These are phyloP conservation scores for Candida piceae DNA, from an alignment of 805 yeast species.

Conservation along the genomic window DNA sequence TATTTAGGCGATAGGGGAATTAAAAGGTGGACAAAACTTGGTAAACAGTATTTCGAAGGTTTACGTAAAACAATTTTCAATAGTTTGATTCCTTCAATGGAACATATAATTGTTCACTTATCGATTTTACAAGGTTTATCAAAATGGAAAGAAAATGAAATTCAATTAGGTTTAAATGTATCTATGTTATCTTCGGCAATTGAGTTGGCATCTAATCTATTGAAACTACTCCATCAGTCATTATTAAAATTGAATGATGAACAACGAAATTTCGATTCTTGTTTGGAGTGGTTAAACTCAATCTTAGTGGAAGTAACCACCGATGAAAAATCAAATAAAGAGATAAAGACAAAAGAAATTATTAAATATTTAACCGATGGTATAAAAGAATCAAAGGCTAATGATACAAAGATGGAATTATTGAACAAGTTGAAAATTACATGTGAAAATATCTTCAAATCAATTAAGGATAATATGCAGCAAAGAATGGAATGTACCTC, in stretches of 20 bases:
- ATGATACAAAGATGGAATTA: slow-evolving; percentile 3
- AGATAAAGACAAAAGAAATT: slow-evolving; percentile 24
- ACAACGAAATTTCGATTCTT: slow-evolving; percentile 40
- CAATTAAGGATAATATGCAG: slow-evolving; percentile 20
- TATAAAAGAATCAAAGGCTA: slow-evolving; percentile 6
- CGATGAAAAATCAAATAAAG: slow-evolving; percentile 27
- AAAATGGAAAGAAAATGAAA: slow-evolving; percentile 31
- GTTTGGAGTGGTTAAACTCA: slow-evolving; percentile 39
- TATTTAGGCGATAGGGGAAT: slow-evolving; percentile 64
- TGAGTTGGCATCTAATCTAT: slow-evolving; percentile 17
- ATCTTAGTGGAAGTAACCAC: slow-evolving; percentile 35
- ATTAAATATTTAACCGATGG: slow-evolving; percentile 27
- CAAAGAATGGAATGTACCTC: slow-evolving; percentile 8
- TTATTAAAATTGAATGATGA: slow-evolving; percentile 43
- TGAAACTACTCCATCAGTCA: slow-evolving; percentile 32
- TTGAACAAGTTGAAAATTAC: slow-evolving; percentile 10
- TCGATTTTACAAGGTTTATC: slow-evolving; percentile 37
- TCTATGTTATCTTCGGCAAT: slow-evolving; percentile 14
- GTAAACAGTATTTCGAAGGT: slow-evolving; percentile 46
- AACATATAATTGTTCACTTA: slow-evolving; percentile 45
- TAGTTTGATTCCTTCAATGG: slow-evolving; percentile 50
- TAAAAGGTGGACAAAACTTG: slow-evolving; percentile 48
- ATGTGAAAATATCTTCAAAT: slow-evolving; percentile 12
- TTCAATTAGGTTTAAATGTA: slow-evolving; percentile 16
- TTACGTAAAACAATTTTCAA: slow-evolving; percentile 43